Evolutionary conservation across 768 basidiomycete species (phyloP).

Genomic region (Cyclocybe aegerita): DNA sequence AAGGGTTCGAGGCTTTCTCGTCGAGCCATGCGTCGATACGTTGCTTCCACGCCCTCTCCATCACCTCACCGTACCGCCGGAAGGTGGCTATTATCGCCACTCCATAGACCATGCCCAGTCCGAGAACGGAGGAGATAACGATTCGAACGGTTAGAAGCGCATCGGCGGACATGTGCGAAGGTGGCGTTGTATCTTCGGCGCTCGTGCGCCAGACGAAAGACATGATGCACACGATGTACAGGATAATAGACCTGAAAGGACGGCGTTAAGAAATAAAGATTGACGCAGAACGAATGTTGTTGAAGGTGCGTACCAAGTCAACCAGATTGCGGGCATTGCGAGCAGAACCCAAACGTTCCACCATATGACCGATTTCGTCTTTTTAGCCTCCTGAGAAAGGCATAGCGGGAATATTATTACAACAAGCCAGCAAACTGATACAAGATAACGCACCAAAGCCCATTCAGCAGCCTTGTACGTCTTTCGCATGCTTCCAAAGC

Average conservation of each 20-base stretch:
- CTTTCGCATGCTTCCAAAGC: constrained; percentile 62
- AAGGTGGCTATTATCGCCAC: constrained; percentile 51
- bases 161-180: constrained; percentile 6
- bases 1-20: background rate
- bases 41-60: constrained; percentile 31
- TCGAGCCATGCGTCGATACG: constrained; percentile 13
- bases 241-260: constrained; percentile 49
- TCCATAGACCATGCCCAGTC: constrained; percentile 52
- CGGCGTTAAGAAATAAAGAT: background rate
- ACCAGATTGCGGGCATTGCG: constrained; percentile 60
- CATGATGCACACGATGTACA: constrained; percentile 53
- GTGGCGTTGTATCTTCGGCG: constrained; percentile 26
- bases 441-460: constrained; percentile 45
- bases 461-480: constrained; percentile 60
- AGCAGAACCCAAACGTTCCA: constrained; percentile 70
- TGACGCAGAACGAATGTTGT: background rate
- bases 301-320: constrained; percentile 45
- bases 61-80: constrained; percentile 45
- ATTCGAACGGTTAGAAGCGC: constrained; percentile 34
- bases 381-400: constrained; percentile 47
- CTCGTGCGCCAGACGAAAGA: constrained; percentile 59
- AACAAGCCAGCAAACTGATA: background rate
- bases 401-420: background rate
- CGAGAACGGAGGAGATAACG: constrained; percentile 42
- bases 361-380: constrained; percentile 19